Evolutionary conservation across 83 land plant genomes (phyloP).

Genomic region (Larix sibirica): DNA sequence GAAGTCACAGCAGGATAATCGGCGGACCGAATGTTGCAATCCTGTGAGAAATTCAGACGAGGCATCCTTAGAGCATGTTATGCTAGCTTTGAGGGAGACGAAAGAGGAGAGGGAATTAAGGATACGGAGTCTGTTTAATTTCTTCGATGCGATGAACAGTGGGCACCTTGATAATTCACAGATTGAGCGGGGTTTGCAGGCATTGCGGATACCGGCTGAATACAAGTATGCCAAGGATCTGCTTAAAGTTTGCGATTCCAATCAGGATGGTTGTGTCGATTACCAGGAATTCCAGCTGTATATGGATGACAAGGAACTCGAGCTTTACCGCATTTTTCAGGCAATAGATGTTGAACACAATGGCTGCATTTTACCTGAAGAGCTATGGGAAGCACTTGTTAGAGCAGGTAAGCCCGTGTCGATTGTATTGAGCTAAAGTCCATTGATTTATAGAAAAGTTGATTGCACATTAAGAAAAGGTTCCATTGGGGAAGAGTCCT

Average conservation of each 20-base stretch:
- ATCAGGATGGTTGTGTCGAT: slow-evolving; percentile 81
- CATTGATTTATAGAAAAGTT: background rate
- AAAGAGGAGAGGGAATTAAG: slow-evolving; percentile 78
- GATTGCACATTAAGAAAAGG: background rate
- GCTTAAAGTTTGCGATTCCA: slow-evolving; percentile 79
- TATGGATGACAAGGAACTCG: slow-evolving; percentile 89
- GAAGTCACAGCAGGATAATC: background rate
- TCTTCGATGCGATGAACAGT: slow-evolving; percentile 49
- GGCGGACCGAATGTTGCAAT: slow-evolving; percentile 28
- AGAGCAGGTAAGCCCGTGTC: slow-evolving; percentile 60
- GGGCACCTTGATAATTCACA: slow-evolving; percentile 72
- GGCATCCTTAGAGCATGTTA: slow-evolving; percentile 52
- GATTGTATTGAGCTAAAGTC: background rate
- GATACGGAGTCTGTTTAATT: slow-evolving; percentile 66
- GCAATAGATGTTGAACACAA: slow-evolving; percentile 87
- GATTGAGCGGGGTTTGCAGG: slow-evolving; percentile 72
- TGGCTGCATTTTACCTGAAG: slow-evolving; percentile 89
- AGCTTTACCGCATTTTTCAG: slow-evolving; percentile 86
- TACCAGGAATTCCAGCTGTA: slow-evolving; percentile 71
- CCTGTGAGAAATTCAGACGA: slow-evolving; percentile 50
- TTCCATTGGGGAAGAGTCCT: too few species aligned
- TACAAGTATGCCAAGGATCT: slow-evolving; percentile 88
- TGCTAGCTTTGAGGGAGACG: slow-evolving; percentile 66
- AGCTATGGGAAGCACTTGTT: slow-evolving; percentile 77
- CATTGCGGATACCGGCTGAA: slow-evolving; percentile 70